These are phyloP conservation scores for Ogataea kodamae DNA, from an alignment of 805 yeast genomes.

Conservation along the genomic window DNA sequence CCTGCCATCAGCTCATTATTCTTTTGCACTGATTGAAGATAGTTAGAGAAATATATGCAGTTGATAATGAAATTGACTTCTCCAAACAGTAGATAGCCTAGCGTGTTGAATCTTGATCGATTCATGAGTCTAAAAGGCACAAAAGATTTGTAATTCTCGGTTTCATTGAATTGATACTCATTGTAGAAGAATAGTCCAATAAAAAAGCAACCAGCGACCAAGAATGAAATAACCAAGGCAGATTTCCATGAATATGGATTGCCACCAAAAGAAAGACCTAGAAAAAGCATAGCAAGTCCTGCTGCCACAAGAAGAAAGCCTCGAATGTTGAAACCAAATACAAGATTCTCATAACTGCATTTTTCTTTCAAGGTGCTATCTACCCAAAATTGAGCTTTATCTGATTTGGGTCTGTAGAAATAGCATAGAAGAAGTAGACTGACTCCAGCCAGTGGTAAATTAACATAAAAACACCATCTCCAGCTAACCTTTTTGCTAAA, in stretches of 20 bases:
- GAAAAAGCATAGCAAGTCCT: slow-evolving; percentile 44
- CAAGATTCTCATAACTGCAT: slow-evolving; percentile 1
- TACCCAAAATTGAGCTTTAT: slow-evolving; percentile 1
- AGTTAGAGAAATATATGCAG: slow-evolving; percentile 39
- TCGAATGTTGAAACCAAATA: slow-evolving; percentile 11
- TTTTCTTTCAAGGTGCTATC: neutral
- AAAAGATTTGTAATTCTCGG: slow-evolving; percentile 36
- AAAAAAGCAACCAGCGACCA: slow-evolving; percentile 44
- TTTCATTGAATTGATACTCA: slow-evolving; percentile 30
- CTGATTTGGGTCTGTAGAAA: slow-evolving; percentile 9
- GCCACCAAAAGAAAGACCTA: slow-evolving; percentile 60
- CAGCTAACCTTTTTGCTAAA: slow-evolving; percentile 54
- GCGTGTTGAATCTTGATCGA: slow-evolving; percentile 22
- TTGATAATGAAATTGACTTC: slow-evolving; percentile 41
- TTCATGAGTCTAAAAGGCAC: slow-evolving; percentile 41
- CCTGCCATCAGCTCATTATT: slow-evolving; percentile 46
- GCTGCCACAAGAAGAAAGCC: slow-evolving; percentile 40
- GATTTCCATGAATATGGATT: slow-evolving; percentile 51
- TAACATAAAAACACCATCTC: slow-evolving; percentile 75
- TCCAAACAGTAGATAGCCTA: slow-evolving; percentile 24
- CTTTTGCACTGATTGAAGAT: slow-evolving; percentile 47
- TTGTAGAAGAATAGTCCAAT: slow-evolving; percentile 35
- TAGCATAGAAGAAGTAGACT: slow-evolving; percentile 40
- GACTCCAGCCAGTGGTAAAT: slow-evolving; percentile 61
- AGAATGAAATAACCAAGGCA: slow-evolving; percentile 47